Percentiles rank a stretch among this genome's conserved stretches.
These are phyloP conservation scores for Lasiosphaeria hispida DNA, from an alignment of 495 filamentous ascomycete genomes.

Conservation along the genomic window DNA sequence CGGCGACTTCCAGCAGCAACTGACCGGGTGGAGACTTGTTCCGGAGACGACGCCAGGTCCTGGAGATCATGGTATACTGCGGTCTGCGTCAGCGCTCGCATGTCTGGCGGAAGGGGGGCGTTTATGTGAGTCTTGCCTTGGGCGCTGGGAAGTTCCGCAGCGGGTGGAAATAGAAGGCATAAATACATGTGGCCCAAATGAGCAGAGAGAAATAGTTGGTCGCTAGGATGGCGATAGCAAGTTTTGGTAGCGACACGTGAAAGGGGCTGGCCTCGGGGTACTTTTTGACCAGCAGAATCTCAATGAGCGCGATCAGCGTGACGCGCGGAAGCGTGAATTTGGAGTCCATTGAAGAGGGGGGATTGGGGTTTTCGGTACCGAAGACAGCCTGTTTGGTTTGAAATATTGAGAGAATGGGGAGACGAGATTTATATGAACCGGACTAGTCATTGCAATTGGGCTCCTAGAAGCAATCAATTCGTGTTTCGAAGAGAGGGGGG, in stretches of 20 bases:
- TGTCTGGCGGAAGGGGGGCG: neutral
- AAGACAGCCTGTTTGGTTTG: no score
- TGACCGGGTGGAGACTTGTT: slow-evolving; percentile 38
- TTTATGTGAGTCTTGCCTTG: neutral
- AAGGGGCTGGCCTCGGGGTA: neutral
- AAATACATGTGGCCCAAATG: slow-evolving; percentile 4
- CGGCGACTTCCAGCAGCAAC: slow-evolving; percentile 29
- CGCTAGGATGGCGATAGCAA: neutral
- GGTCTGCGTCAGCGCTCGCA: neutral
- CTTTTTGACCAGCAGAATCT: slow-evolving; percentile 8
- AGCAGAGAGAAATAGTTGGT: slow-evolving; percentile 9
- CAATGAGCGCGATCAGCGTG: neutral
- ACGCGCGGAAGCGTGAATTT: slow-evolving; percentile 9
- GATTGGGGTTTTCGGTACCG: no score
- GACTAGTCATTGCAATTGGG: no score
- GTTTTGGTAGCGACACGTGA: neutral
- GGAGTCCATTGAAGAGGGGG: neutral
- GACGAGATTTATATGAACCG: no score
- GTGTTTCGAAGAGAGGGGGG: no score
- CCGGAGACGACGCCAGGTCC: neutral
- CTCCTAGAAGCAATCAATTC: no score
- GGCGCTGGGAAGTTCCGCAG: slow-evolving; percentile 13
- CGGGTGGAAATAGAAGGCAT: slow-evolving; percentile 10
- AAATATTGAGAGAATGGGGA: no score
- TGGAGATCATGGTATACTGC: neutral